Percentiles rank a stretch among this genome's conserved stretches.
These are phyloP conservation scores for Clonostachys chloroleuca DNA, from an alignment of 2,329 filamentous ascomycete genomes.

Conservation along the genomic window DNA sequence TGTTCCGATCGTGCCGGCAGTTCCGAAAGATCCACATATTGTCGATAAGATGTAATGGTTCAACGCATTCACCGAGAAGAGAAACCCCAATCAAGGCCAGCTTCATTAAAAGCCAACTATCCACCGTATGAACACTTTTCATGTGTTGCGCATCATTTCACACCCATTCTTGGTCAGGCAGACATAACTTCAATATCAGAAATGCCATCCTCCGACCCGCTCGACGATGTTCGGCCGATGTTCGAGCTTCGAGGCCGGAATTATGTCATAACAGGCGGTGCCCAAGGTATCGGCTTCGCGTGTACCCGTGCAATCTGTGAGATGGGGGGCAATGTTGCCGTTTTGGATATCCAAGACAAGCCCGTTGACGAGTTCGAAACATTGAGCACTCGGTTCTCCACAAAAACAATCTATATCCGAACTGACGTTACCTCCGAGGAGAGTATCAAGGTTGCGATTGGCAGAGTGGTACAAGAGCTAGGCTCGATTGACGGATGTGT, in stretches of 20 bases:
- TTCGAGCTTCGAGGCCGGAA: constrained; percentile 26
- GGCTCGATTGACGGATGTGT: constrained; percentile 20
- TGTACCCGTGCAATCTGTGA: constrained; percentile 28
- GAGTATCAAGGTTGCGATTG: constrained; percentile 16
- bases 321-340: constrained; percentile 31
- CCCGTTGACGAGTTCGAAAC: constrained; percentile 11
- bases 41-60: too few relatives aligned
- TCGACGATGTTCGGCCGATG: constrained; percentile 16
- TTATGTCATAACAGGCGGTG: constrained; percentile 31
- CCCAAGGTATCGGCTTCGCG: constrained; percentile 31
- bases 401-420: constrained; percentile 18
- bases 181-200: not conserved
- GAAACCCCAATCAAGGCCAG: too few relatives aligned
- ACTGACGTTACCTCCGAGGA: constrained; percentile 21
- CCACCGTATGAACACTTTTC: too few relatives aligned
- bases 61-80: too few relatives aligned
- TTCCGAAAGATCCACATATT: too few relatives aligned
- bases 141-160: too few relatives aligned
- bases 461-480: constrained; percentile 12
- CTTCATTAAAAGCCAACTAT: too few relatives aligned
- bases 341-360: constrained; percentile 24
- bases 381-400: constrained; percentile 5
- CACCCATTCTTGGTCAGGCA: too few relatives aligned
- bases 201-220: constrained; percentile 1
- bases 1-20: too few relatives aligned